Conservation (phyloP, 495 filamentous ascomycete species). For the Talaromyces nanjingensis region DNA sequence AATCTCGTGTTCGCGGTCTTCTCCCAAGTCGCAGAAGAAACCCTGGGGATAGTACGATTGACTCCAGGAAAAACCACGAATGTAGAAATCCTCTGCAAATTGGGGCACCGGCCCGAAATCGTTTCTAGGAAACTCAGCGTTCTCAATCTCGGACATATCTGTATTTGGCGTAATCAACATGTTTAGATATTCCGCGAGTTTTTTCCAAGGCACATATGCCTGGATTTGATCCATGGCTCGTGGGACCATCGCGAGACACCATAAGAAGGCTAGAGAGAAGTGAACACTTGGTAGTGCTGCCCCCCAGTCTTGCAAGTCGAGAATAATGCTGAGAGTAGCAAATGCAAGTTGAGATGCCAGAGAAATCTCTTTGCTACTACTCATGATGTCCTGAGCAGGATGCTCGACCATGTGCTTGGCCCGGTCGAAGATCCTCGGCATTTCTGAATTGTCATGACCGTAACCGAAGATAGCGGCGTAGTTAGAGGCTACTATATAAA, state of each 20-base stretch:
- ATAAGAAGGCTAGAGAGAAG: slow-evolving; percentile 61
- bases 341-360: slow-evolving; percentile 39
- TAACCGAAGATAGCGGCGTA: slow-evolving; percentile 52
- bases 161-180: slow-evolving; percentile 41
- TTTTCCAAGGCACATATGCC: slow-evolving; percentile 58
- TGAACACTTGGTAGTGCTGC: slow-evolving; percentile 66
- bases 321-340: slow-evolving; percentile 43
- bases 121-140: slow-evolving; percentile 42
- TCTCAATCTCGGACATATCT: slow-evolving; percentile 39
- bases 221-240: slow-evolving; percentile 46
- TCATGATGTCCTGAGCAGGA: not conserved
- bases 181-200: slow-evolving; percentile 60
- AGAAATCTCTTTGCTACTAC: slow-evolving; percentile 6
- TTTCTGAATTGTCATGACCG: slow-evolving; percentile 43
- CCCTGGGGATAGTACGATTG: slow-evolving; percentile 57
- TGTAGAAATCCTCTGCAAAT: slow-evolving; percentile 74
- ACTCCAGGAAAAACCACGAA: slow-evolving; percentile 69
- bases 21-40: slow-evolving; percentile 65
- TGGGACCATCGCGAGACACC: slow-evolving; percentile 45
- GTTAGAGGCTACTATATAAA: slow-evolving; percentile 43
- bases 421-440: slow-evolving; percentile 31
- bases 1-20: slow-evolving; percentile 69
- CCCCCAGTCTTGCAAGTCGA: slow-evolving; percentile 53
- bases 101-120: slow-evolving; percentile 54
- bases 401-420: slow-evolving; percentile 12